Evolutionary conservation across 768 basidiomycete genomes (phyloP), one percentile per base, ranked within the genome.

Genomic region (Russula olivacea): DNA sequence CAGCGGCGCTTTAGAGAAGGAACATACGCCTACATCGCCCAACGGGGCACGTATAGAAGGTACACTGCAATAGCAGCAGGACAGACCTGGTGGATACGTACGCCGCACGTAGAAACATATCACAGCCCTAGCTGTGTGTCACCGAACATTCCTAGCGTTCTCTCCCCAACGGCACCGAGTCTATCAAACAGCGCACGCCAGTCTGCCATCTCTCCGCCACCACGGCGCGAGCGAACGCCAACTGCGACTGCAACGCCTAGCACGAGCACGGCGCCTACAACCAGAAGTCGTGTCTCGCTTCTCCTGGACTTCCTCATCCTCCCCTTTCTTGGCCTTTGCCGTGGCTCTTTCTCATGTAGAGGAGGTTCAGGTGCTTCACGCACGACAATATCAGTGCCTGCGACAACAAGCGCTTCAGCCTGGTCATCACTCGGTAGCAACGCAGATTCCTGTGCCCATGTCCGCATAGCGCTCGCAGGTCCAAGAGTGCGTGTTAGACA

Each of bases 181-280:
- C 17, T 28, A 34, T 53, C 61, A 23, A 66, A 36, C 41, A 66
- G 19, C 25, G 57, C 49, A 36, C 61, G 49, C 51, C 53, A 51
- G 8, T 58, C 48, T 5, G 30, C 25, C 34, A 34, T 34, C 52
- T 34, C 34, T 23, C 50, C 15, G 19, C 69, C 59, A 43, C 62
- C 58, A 14, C 30, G 49, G 28, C 21, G 40, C 38, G 57, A 58
- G 43, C 49, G 54, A 28, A 68, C 45, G 25, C 71, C 67, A 38
- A 83, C 84, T 3, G 86, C 87, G 71, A 91, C 76, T 10, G 87
- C 88, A 23, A 89, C 81, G 14, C 87, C 87, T 6, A 91, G 75
- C 14, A 87, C 82, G 30, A 91, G 71, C 34, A 89, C 80, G 23
- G 87, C 86, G 25, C 88, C 84, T 19, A 83, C 81, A 34, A 88